Conservation (phyloP, 495 filamentous ascomycete genomes). For the Penicillium verhagenii region DNA sequence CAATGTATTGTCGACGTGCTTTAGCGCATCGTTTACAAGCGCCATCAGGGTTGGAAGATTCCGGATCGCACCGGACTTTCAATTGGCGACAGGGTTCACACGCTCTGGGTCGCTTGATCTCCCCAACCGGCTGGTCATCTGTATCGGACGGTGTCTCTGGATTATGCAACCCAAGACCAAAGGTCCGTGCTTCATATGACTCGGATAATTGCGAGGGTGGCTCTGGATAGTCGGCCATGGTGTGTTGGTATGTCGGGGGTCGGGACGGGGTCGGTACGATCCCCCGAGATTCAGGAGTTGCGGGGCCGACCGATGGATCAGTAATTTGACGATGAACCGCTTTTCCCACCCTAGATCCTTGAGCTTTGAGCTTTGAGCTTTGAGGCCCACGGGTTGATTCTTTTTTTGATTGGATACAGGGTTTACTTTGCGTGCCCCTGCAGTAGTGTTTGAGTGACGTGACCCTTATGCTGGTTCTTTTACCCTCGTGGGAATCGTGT, state of each 20-base stretch:
- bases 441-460: background rate
- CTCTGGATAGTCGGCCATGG: conserved; percentile 30
- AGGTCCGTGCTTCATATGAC: background rate
- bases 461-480: background rate
- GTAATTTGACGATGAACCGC: background rate
- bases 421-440: background rate
- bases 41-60: conserved; percentile 49
- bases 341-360: background rate
- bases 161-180: background rate
- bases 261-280: background rate
- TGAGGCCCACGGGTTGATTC: background rate
- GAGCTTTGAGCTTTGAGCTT: background rate
- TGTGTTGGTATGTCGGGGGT: background rate
- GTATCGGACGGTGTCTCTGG: conserved; percentile 18
- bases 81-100: conserved; percentile 89
- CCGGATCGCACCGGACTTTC: conserved; percentile 87
- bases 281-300: background rate
- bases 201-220: conserved; percentile 25
- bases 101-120: conserved; percentile 74
- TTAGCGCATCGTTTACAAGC: conserved; percentile 87
- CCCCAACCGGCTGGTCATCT: conserved; percentile 48
- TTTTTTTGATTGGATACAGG: background rate
- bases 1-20: conserved; percentile 72
- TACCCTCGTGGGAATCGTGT: background rate
- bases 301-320: background rate